Evolutionary conservation across 2,329 filamentous ascomycete species (phyloP).

Genomic region (Catunica adiposa): DNA sequence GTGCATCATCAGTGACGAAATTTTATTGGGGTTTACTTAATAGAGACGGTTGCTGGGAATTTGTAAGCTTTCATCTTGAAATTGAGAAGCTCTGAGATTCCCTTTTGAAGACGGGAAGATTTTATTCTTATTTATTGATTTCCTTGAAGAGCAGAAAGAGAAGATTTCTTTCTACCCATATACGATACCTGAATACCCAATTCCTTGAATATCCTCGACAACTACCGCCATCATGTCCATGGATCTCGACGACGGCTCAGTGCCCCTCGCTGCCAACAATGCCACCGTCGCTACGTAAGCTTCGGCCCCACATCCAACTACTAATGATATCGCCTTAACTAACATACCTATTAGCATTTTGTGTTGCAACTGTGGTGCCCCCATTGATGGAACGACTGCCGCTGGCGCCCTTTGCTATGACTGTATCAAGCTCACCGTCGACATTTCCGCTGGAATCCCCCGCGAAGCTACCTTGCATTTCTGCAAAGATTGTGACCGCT

Average conservation of each 20-base stretch:
- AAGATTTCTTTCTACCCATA: too few relatives aligned
- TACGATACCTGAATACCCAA: neutral
- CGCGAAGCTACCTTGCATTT: constrained; percentile 79
- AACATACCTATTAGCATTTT: constrained; percentile 47
- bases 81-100: neutral
- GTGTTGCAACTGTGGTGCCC: constrained; percentile 92
- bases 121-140: too few relatives aligned
- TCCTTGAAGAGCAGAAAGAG: too few relatives aligned
- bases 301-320: neutral
- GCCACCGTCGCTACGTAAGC: constrained; percentile 26
- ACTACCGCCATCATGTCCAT: constrained; percentile 22
- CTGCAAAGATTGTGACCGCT: constrained; percentile 88
- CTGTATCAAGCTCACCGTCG: constrained; percentile 85
- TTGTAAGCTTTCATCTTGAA: neutral
- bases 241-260: constrained; percentile 28
- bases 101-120: neutral
- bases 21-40: neutral
- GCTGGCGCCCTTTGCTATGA: constrained; percentile 86
- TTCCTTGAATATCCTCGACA: neutral
- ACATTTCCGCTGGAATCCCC: constrained; percentile 82
- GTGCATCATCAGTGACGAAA: constrained; percentile 9
- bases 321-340: neutral
- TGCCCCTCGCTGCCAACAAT: constrained; percentile 22
- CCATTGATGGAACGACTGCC: constrained; percentile 78
- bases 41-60: neutral